Percentiles rank a stretch among this genome's conserved stretches.
Conservation (phyloP, 306 rosid genomes). For the Dalbergia oliveri region DNA sequence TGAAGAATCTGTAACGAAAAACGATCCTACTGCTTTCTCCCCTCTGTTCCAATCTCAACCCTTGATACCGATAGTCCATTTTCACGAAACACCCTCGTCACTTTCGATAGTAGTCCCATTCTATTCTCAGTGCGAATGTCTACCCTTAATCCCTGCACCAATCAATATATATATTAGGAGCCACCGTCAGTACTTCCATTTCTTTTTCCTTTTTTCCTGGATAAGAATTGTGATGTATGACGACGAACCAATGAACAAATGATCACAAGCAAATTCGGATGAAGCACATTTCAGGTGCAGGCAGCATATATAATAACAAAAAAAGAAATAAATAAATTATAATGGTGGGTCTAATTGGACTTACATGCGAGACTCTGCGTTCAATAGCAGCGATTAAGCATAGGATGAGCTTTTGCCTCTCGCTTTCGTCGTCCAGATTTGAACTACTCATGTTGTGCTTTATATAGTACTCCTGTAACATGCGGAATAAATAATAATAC, state of each 20-base stretch:
- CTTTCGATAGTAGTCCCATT: constrained; percentile 69
- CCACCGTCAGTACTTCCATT: not conserved
- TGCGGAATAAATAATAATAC: too few relatives aligned
- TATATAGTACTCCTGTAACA: constrained; percentile 77
- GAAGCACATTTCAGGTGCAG: not conserved
- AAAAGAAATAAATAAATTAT: not conserved
- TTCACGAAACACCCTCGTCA: constrained; percentile 75
- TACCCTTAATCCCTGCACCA: constrained; percentile 69
- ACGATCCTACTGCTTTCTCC: constrained; percentile 72
- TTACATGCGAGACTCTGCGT: constrained; percentile 82
- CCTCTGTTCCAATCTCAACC: constrained; percentile 60
- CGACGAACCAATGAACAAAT: not conserved
- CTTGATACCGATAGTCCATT: constrained; percentile 75
- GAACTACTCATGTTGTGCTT: constrained; percentile 57
- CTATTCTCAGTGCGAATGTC: constrained; percentile 65
- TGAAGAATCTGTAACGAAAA: constrained; percentile 70
- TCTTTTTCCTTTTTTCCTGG: too few relatives aligned
- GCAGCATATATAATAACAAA: not conserved
- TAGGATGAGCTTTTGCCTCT: constrained; percentile 62
- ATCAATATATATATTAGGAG: not conserved
- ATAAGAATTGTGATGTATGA: not conserved
- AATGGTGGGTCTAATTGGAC: constrained; percentile 25
- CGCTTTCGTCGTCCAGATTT: constrained; percentile 54
- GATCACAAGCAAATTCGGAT: not conserved
- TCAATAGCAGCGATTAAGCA: constrained; percentile 85